Evolutionary conservation across 2,329 filamentous ascomycete genomes (phyloP).

Genomic region (Ophiostoma himal-ulmi): DNA sequence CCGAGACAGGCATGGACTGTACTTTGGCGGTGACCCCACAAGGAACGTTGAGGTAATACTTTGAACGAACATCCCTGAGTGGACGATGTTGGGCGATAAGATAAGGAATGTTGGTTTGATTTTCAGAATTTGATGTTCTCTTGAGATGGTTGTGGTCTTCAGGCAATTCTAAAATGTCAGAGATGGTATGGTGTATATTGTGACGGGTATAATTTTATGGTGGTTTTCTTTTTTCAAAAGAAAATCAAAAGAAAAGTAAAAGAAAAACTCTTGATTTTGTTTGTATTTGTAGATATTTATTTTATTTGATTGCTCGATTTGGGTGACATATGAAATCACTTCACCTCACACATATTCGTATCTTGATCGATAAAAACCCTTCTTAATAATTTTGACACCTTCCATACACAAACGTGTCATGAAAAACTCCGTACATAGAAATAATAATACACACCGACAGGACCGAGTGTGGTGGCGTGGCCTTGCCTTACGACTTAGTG

Average conservation of each 20-base stretch:
- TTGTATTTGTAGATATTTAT: not conserved
- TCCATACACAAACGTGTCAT: conserved; percentile 1
- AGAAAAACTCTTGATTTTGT: too few relatives aligned
- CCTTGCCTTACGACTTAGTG: conserved; percentile 3
- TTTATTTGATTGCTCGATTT: not conserved
- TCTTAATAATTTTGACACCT: not conserved
- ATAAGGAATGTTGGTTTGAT: conserved; percentile 17
- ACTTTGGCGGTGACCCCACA: conserved; percentile 18
- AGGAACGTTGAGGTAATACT: conserved; percentile 22
- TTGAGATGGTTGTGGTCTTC: not conserved
- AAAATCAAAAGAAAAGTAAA: too few relatives aligned
- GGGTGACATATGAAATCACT: not conserved
- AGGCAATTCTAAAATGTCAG: not conserved
- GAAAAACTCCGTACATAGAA: conserved; percentile 1
- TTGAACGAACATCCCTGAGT: conserved; percentile 1
- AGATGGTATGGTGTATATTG: not conserved
- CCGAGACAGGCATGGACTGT: conserved; percentile 12
- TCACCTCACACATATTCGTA: not conserved
- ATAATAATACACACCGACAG: not conserved
- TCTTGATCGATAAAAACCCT: not conserved
- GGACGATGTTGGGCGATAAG: conserved; percentile 23
- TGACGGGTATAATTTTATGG: too few relatives aligned
- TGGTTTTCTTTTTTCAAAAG: too few relatives aligned
- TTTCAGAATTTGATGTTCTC: not conserved
- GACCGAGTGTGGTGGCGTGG: conserved; percentile 1